A percentile compares a stretch with the other conserved stretches of the same genome.
Evolutionary conservation across 306 rosid species (phyloP).

Genomic region (Lithocarpus polystachyus): DNA sequence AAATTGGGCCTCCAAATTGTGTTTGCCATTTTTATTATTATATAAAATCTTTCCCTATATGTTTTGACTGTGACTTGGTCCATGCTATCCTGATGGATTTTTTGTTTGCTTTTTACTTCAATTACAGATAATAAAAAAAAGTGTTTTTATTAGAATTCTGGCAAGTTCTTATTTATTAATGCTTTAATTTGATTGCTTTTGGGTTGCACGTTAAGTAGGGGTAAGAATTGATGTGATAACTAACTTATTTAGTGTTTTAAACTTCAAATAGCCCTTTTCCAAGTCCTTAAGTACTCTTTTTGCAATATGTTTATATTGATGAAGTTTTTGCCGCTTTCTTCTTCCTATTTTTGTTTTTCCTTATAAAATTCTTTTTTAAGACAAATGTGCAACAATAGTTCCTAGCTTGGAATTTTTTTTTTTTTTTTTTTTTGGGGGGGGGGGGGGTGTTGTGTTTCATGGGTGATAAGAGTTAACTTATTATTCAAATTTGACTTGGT

Average conservation of each 20-base stretch:
- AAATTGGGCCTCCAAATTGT: constrained; percentile 1
- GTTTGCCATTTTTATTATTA: background rate
- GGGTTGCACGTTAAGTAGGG: background rate
- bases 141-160: too few species aligned
- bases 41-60: background rate
- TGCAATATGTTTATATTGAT: background rate
- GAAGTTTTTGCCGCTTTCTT: too few species aligned
- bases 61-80: background rate
- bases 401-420: too few species aligned
- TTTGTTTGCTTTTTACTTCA: background rate
- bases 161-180: background rate
- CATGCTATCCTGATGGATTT: background rate
- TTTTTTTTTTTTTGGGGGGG: rapidly evolving
- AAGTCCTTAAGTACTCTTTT: background rate
- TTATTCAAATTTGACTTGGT: too few species aligned
- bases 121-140: background rate
- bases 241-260: background rate
- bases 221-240: background rate
- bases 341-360: too few species aligned
- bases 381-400: too few species aligned
- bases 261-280: background rate
- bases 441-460: too few species aligned
- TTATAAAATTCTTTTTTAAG: too few species aligned
- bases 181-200: background rate
- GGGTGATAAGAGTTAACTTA: too few species aligned